phyloP scores from a whole-genome alignment of 140 eudicot species.

The Anethum foeniculum region DNA sequence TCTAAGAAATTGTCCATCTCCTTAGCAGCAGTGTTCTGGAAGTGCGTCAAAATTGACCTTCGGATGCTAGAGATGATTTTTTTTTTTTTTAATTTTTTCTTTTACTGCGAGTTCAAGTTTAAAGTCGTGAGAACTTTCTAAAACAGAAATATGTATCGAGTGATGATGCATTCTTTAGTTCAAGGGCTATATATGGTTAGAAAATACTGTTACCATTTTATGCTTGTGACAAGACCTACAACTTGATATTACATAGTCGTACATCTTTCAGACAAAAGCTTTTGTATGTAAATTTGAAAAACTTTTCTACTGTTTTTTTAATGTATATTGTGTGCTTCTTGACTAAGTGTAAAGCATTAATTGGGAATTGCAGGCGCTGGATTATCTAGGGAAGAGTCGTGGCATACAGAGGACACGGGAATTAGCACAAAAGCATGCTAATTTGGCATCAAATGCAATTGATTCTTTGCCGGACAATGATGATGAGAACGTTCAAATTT shows the following conservation, averaged over 20 bases:
- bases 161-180: not conserved
- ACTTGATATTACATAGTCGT: not conserved
- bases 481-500: constrained; percentile 74
- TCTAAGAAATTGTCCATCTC: not conserved
- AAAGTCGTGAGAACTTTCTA: not conserved
- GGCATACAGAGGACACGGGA: constrained; percentile 89
- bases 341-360: not conserved
- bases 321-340: not conserved
- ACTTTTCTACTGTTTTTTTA: not conserved
- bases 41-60: not conserved
- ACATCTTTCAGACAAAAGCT: not conserved
- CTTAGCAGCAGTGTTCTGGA: not conserved
- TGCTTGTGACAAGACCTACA: not conserved
- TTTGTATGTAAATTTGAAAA: not conserved
- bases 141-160: not conserved
- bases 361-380: constrained; percentile 53
- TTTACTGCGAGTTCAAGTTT: not conserved
- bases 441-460: constrained; percentile 72
- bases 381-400: constrained; percentile 79
- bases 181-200: not conserved
- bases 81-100: not conserved
- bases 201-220: not conserved
- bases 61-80: not conserved
- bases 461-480: constrained; percentile 64
- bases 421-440: constrained; percentile 82